Percentiles rank a stretch among this genome's conserved stretches.
Evolutionary conservation across 2,329 filamentous ascomycete species (phyloP).

Genomic region (Calonectria fujianensis): DNA sequence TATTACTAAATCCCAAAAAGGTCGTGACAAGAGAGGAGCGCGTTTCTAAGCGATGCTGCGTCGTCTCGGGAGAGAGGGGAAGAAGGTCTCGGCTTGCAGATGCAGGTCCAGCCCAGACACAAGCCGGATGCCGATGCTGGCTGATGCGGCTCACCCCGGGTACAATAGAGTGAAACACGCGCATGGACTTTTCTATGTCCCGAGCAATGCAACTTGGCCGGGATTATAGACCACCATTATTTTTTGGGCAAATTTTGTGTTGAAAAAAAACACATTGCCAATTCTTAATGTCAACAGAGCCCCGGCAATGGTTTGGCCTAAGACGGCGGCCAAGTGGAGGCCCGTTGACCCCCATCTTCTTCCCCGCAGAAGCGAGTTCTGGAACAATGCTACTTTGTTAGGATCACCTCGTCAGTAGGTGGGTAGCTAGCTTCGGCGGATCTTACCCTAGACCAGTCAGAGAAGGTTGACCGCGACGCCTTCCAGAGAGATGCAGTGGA

Average conservation of each 20-base stretch:
- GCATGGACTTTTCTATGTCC: not conserved
- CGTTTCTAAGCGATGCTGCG: not conserved
- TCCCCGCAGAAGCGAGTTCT: constrained; percentile 23
- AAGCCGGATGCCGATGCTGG: not conserved
- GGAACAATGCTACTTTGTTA: constrained; percentile 9
- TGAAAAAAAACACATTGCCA: not conserved
- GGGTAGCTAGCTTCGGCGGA: not conserved
- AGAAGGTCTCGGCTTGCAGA: not conserved
- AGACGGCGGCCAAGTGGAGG: constrained; percentile 20
- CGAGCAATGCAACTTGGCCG: not conserved
- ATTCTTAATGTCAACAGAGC: not conserved
- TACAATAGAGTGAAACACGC: not conserved
- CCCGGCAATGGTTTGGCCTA: not conserved
- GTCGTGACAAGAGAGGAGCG: not conserved
- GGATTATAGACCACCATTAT: not conserved
- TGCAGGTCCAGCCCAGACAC: not conserved
- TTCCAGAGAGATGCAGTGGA: too few relatives aligned
- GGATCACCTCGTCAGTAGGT: not conserved
- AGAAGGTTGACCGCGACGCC: not conserved
- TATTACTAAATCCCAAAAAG: constrained; percentile 12
- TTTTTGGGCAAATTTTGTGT: not conserved
- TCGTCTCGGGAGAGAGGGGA: not conserved
- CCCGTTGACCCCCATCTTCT: constrained; percentile 2
- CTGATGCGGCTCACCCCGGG: not conserved
- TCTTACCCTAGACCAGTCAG: constrained; percentile 1